Base-by-base conservation (phyloP, 768 basidiomycete genomes). In the Hericium erinaceus region DNA sequence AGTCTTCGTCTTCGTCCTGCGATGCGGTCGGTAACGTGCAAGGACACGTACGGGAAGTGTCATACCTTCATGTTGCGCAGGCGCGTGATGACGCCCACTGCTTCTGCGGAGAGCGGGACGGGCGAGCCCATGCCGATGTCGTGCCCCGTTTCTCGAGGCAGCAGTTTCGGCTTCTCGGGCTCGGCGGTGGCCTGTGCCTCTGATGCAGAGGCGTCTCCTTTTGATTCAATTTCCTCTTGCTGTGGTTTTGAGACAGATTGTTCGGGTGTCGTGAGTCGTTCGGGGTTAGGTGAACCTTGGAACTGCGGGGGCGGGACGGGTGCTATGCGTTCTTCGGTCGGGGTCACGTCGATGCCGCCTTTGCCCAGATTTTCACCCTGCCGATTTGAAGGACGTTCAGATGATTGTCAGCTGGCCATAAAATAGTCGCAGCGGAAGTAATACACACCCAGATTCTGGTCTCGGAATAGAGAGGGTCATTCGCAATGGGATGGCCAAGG, bases 381-480 rank as follows among this genome's bases (percentile, higher is more conserved):
- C 1, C 4, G 16, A 2, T 46, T 44, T 50, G 20, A 24, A 20
- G 9, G 44, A 22, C 44, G 6, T 8, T 15, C 16, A 6, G 1
- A 22, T 46, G 44, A 15, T 4, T 1, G 9, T 46, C n/a, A 46
- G 12, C 9, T 16, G 13, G 49, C 49, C 18, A 24, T 6, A 33
- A 9, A 16, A 20, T 20, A 18, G 39, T 2, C 16, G 4, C 13
- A 53, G 59, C 28, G 52, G 15, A 22, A 39, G 22, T 26, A n/a
- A 11, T 26, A 67, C 73, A 38, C 64, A 84, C 89, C 89, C 89
- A 92, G 54, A 90, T 89, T 41, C 77, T 79, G 38, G 75, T 74
- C 58, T 89, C 87, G 16, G 88, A 87, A 70, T 99, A 99, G 2
- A 98, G 80, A 2, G 94, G 91, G 64, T 98, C 97, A 67, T 99